These are phyloP conservation scores for Elsinoe perseae DNA, from an alignment of 2,329 filamentous ascomycete genomes.

Conservation along the genomic window DNA sequence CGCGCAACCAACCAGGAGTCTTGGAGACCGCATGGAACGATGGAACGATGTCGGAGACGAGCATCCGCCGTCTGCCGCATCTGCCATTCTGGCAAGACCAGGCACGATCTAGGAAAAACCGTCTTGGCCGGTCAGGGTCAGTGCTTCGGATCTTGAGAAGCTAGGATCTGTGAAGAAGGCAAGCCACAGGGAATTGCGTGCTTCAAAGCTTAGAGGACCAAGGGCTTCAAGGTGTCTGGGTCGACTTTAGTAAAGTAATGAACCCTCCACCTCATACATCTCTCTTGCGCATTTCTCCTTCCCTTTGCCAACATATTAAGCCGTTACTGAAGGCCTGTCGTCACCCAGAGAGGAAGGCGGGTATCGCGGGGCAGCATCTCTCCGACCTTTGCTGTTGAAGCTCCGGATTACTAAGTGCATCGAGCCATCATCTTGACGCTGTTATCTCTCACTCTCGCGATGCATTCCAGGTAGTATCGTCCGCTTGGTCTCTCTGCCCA, in stretches of 20 bases:
- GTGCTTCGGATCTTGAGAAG: neutral
- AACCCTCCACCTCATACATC: too few species aligned
- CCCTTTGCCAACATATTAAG: too few species aligned
- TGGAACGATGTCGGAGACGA: too few species aligned
- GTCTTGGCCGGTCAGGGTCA: neutral
- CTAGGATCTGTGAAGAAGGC: neutral
- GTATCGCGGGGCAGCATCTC: conserved; percentile 1
- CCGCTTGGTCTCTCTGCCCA: neutral
- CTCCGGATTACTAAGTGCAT: conserved; percentile 7
- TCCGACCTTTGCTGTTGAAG: neutral
- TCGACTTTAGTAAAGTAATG: too few species aligned
- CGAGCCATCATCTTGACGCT: conserved; percentile 13
- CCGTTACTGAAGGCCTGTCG: too few species aligned
- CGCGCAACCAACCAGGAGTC: neutral
- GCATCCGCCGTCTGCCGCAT: conserved; percentile 17
- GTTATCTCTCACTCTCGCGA: neutral
- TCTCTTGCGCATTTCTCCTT: too few species aligned
- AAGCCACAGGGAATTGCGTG: neutral
- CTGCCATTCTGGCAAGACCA: too few species aligned
- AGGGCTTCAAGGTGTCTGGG: neutral
- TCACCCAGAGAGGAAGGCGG: neutral
- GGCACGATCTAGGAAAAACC: too few species aligned
- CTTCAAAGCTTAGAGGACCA: neutral
- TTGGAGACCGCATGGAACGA: neutral
- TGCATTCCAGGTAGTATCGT: neutral